Percentiles rank a stretch among this genome's conserved stretches.
Evolutionary conservation across 345 rosid species (phyloP).

Genomic region (Cardamine chenopodiifolia): DNA sequence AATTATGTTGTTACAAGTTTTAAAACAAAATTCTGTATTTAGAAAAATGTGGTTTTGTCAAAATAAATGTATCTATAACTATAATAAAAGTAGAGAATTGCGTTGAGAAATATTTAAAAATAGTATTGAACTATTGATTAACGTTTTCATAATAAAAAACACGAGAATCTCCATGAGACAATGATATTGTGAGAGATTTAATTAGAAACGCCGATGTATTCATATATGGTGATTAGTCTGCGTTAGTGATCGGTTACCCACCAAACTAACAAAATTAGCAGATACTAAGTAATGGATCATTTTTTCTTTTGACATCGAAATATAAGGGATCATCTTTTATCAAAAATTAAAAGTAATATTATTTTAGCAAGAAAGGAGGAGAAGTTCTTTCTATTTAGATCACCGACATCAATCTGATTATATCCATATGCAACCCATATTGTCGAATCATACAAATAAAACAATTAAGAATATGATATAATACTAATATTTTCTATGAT

Average conservation of each 20-base stretch:
- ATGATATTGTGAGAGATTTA: neutral
- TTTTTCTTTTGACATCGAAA: no score
- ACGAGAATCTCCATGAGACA: neutral
- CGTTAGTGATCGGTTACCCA: slow-evolving; percentile 11
- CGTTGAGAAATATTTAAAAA: neutral
- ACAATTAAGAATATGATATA: slow-evolving; percentile 17
- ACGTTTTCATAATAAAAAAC: neutral
- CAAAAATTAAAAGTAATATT: neutral
- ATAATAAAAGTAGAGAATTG: neutral
- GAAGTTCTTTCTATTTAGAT: slow-evolving; percentile 8
- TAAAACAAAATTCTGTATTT: no score
- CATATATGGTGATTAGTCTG: slow-evolving; percentile 4
- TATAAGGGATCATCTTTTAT: no score
- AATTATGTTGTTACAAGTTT: no score
- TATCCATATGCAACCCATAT: slow-evolving; percentile 36
- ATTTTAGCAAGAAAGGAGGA: slow-evolving; percentile 1
- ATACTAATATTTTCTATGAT: slow-evolving; percentile 1
- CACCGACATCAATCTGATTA: slow-evolving; percentile 37
- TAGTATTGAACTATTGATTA: neutral
- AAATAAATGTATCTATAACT: neutral
- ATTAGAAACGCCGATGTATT: neutral
- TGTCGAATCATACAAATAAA: slow-evolving; percentile 7
- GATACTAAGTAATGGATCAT: no score
- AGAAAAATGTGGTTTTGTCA: neutral
- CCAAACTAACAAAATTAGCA: neutral